Percentiles rank a stretch among this genome's conserved stretches.
phyloP scores from a whole-genome alignment of 164 flowering plant genomes.

The Tinospora cordifolia region DNA sequence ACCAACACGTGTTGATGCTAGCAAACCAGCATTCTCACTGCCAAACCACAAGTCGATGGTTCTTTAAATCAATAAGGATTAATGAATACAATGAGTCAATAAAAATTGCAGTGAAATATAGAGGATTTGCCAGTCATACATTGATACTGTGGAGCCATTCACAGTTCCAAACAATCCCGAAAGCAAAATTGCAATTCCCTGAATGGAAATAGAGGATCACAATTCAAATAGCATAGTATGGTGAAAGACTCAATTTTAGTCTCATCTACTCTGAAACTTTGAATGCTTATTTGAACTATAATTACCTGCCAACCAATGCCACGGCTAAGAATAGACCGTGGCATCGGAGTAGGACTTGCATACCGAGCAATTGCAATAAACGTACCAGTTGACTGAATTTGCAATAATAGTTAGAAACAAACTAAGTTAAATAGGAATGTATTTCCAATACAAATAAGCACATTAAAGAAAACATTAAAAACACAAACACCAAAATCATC shows the following conservation, averaged over 20 bases:
- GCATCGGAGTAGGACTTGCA: conserved; percentile 88
- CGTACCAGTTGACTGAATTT: conserved; percentile 65
- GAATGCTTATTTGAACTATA: neutral
- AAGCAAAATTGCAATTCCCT: conserved; percentile 74
- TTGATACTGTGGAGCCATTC: conserved; percentile 74
- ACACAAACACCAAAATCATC: neutral
- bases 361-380: conserved; percentile 77
- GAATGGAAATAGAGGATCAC: conserved; percentile 12
- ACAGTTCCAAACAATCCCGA: conserved; percentile 89
- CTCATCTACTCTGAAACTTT: neutral
- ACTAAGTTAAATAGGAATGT: neutral
- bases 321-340: conserved; percentile 86
- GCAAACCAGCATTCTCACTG: conserved; percentile 87
- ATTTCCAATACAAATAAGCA: neutral
- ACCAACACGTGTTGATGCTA: conserved; percentile 81
- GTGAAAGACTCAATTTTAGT: neutral
- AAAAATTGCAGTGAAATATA: no score
- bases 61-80: conserved; percentile 4
- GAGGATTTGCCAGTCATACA: conserved; percentile 41
- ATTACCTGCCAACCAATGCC: conserved; percentile 96
- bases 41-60: conserved; percentile 7
- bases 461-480: neutral
- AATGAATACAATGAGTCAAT: neutral
- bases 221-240: neutral
- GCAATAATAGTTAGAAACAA: neutral